Base-by-base conservation (phyloP, 768 basidiomycete species). In the Tulasnella sp. region DNA sequence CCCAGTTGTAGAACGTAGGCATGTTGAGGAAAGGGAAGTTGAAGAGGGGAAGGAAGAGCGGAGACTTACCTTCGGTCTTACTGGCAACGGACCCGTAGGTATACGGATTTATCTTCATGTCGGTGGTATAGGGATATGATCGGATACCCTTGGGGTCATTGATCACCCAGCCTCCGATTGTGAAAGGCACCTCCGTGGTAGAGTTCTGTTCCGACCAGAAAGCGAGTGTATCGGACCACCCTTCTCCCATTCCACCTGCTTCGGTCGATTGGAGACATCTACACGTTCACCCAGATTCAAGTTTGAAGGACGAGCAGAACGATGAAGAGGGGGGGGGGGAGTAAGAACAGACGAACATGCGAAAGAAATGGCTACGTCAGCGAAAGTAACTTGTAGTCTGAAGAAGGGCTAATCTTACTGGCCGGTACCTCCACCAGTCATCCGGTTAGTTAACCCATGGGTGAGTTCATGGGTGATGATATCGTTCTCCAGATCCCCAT, bases 161-260 rank as follows among this genome's bases (percentile, higher is more conserved):
- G 50, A 1, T 20, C 6, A 50, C 50, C 50, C 50, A 50, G 1
- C 20, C 6, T 50, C 50, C 50, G 11, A 50, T 14, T 18, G 50
- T 50, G 20, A 50, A 50, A 22, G 48, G 48, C 3, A 9, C 16
- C 48, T 50, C 48, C 16, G 48, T 54, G 28, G 42, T 50, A 6
- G 48, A 64, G 11, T 72, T 80, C 31, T 77, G 80, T 76, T 89
- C 86, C 9, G 84, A 85, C 85, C 85, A 81, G 42, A 79, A 77
- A 9, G 81, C 81, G 44, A 84, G 48, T 31, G 80, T 81, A 84
- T 92, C 92, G 5, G 89, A 89, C 91, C 91, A 93, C 22, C 91
- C 92, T 85, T 93, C 92, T 58, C 92, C 92, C 88, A 93, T 89
- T 20, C 92, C 92, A 31, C 90, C 90, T 3, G 92, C 86, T 83